These are phyloP conservation scores for Chondrus crispus DNA, from an alignment of 23 red algal species.

Conservation along the genomic window DNA sequence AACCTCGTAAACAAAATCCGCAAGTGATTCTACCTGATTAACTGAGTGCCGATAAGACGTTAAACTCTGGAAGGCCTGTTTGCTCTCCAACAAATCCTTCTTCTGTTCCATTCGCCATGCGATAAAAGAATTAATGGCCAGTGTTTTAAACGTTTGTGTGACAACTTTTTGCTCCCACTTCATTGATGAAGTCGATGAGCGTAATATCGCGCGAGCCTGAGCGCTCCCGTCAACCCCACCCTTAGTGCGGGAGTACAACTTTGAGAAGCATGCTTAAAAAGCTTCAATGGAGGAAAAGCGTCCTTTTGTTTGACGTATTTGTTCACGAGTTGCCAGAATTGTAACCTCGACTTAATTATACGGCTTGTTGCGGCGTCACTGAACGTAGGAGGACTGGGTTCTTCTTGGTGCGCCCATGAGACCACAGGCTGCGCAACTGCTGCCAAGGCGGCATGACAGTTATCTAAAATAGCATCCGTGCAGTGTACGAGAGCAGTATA, in stretches of 20 bases:
- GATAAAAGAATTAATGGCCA: not conserved
- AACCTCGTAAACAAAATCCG: not conserved
- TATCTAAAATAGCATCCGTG: not conserved
- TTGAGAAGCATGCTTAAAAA: not conserved
- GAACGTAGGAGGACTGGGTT: not conserved
- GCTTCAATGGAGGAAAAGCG: not conserved
- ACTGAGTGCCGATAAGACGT: not conserved
- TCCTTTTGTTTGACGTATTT: not conserved
- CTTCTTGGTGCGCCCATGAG: not conserved
- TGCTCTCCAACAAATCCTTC: not conserved
- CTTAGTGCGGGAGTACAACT: not conserved
- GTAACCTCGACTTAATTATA: not conserved
- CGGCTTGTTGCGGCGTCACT: not conserved
- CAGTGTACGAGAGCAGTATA: not conserved
- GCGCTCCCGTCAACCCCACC: not conserved
- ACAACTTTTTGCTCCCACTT: slow-evolving; percentile 7
- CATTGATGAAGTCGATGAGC: not conserved
- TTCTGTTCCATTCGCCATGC: not conserved
- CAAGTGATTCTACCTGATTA: not conserved
- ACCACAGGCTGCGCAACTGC: not conserved
- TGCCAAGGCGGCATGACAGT: not conserved
- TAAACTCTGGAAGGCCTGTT: not conserved
- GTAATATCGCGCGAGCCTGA: not conserved
- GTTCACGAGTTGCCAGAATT: not conserved
- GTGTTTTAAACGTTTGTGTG: not conserved